A percentile compares a stretch with the other conserved stretches of the same genome.
Evolutionary conservation across 148 eudicot genomes (phyloP).

Genomic region (Chenopodium suecicum): DNA sequence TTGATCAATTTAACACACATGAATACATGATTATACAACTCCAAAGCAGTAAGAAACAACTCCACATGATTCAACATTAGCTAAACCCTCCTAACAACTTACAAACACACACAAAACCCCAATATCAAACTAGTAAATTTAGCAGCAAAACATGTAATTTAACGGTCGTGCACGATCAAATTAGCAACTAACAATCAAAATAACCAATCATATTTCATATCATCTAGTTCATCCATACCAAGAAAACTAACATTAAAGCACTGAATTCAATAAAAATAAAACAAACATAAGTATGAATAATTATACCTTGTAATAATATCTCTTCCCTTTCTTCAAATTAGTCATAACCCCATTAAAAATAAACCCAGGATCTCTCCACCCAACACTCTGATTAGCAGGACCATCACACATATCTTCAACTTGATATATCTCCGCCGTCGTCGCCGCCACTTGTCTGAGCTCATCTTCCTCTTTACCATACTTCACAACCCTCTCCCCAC

Average conservation of each 20-base stretch:
- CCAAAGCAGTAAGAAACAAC: background rate
- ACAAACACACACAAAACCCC: too few species aligned
- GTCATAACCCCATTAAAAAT: conserved; percentile 76
- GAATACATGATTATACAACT: background rate
- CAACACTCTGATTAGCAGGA: conserved; percentile 81
- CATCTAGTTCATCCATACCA: too few species aligned
- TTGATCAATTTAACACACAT: background rate
- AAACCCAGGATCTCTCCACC: conserved; percentile 99
- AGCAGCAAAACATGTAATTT: too few species aligned
- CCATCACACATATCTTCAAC: conserved; percentile 82
- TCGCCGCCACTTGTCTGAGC: conserved; percentile 31
- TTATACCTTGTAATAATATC: conserved; percentile 69
- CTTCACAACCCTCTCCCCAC: conserved; percentile 56
- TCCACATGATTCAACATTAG: too few species aligned
- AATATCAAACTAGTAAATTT: too few species aligned
- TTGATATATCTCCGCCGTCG: conserved; percentile 64
- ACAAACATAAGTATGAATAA: background rate
- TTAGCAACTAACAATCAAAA: too few species aligned
- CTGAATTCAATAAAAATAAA: background rate
- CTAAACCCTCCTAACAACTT: too few species aligned
- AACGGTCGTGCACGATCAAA: too few species aligned
- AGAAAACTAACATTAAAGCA: background rate
- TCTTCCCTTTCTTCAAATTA: conserved; percentile 55
- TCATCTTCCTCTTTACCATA: conserved; percentile 48
- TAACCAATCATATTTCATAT: too few species aligned